Base-by-base conservation (phyloP, 179 eudicot genomes). In the Silene vulgaris region DNA sequence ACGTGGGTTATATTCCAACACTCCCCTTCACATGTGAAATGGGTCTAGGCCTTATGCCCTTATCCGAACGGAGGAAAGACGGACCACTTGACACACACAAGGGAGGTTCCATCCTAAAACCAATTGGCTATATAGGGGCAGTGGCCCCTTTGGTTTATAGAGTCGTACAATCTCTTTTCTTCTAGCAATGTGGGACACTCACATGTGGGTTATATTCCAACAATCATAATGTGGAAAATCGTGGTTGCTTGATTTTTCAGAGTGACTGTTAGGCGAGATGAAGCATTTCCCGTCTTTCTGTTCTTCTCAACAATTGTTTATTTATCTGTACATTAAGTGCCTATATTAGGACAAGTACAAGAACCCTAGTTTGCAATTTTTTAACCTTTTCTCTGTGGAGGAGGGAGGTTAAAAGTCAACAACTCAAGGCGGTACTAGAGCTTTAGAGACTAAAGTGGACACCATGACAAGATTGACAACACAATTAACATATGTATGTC, bases 161-260 rank as follows among this genome's bases (percentile, higher is more conserved):
- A 23, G 26, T 23, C 26, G 26, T 23, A 23, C 26, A 23, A 23
- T 23, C 26, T 23, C 26, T 23, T 23, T 23, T 23, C 26, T 23
- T 23, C 26, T 23, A 23, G 26, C 26, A 23, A 23, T 23, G 26
- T 23, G 26, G 26, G 26, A 23, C 26, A 23, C 26, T 23, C 26
- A 23, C 26, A 23, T 23, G 26, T 23, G 26, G 26, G 26, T 23
- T 23, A 23, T 23, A 23, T 23, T 23, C 26, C 26, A 23, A 23
- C 26, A 23, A 23, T 23, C 26, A 69, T 45, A 75, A 40, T 56
- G 3, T 37, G 30, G 29, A 19, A 19, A n/a, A 26, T 67, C 23
- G 54, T 72, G 63, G 45, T 28, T 80, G 26, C 35, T 74, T 52
- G 37, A 26, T 52, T 64, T 56, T 71, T 2, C 30, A n/a, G 37